phyloP scores from a whole-genome alignment of 2,329 filamentous ascomycete species.

The Lomentospora prolificans region DNA sequence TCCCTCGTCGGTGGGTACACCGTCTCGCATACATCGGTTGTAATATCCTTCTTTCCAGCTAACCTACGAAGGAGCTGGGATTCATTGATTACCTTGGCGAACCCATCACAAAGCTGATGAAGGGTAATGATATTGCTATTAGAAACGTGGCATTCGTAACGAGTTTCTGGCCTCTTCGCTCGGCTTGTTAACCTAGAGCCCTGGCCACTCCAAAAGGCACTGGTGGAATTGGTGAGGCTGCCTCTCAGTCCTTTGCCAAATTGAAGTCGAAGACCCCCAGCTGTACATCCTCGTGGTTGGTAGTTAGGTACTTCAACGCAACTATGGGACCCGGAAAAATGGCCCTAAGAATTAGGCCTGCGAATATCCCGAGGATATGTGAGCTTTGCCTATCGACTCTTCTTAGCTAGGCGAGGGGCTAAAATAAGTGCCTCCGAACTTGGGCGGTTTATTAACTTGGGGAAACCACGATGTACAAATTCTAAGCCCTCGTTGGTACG shows the following conservation, averaged over 20 bases:
- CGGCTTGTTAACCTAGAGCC: not conserved
- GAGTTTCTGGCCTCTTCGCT: not conserved
- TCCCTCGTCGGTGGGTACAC: not conserved
- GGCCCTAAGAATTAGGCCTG: not conserved
- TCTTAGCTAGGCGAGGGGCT: too few relatives aligned
- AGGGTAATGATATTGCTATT: not conserved
- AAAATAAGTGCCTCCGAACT: too few relatives aligned
- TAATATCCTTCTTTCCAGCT: not conserved
- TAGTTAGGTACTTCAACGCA: not conserved
- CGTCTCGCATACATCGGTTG: not conserved
- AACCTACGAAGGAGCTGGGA: not conserved
- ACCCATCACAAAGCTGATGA: not conserved
- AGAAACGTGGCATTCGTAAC: not conserved
- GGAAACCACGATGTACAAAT: too few relatives aligned
- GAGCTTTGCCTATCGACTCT: too few relatives aligned
- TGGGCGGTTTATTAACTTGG: too few relatives aligned
- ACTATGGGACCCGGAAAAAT: not conserved
- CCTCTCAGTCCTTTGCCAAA: not conserved
- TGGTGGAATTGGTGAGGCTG: not conserved
- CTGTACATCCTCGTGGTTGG: not conserved
- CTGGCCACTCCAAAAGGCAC: not conserved
- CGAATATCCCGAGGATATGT: constrained; percentile 7
- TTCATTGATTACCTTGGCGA: not conserved
- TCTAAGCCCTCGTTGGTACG: too few relatives aligned
- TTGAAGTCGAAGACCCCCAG: not conserved